Conservation (phyloP, 2,329 filamentous ascomycete species). For the Calonectria fujianensis region DNA sequence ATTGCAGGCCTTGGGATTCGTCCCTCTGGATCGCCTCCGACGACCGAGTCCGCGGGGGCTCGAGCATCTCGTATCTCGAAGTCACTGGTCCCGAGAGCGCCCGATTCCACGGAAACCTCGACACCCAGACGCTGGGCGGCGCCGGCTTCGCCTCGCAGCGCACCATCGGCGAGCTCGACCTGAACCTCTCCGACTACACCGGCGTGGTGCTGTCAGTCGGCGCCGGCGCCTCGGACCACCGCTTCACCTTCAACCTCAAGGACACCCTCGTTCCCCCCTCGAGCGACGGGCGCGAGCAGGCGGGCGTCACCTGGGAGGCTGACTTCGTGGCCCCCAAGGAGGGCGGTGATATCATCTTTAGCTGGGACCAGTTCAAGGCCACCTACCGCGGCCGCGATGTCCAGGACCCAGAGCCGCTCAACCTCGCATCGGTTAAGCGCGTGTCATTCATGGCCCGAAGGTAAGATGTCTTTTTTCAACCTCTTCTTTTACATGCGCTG, state of each 20-base stretch:
- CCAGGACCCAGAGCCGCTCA: slow-evolving; percentile 75
- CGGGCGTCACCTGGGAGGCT: slow-evolving; percentile 83
- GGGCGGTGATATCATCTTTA: slow-evolving; percentile 70
- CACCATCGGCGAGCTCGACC: slow-evolving; percentile 75
- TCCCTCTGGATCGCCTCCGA: slow-evolving; percentile 81
- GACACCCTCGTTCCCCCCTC: slow-evolving; percentile 75
- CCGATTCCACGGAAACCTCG: slow-evolving; percentile 81
- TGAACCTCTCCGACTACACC: slow-evolving; percentile 79
- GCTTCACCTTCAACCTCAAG: slow-evolving; percentile 85
- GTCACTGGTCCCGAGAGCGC: slow-evolving; percentile 63
- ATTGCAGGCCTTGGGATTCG: slow-evolving; percentile 73
- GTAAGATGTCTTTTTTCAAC: slow-evolving; percentile 64
- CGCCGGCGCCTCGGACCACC: slow-evolving; percentile 74
- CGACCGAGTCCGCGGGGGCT: slow-evolving; percentile 85
- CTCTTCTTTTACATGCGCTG: not conserved
- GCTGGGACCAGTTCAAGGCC: slow-evolving; percentile 79
- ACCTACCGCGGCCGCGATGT: slow-evolving; percentile 83
- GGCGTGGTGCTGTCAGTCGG: slow-evolving; percentile 75
- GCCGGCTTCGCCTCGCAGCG: slow-evolving; percentile 89
- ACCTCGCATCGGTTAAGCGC: slow-evolving; percentile 77
- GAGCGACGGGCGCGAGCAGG: slow-evolving; percentile 80
- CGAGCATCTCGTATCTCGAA: slow-evolving; percentile 73
- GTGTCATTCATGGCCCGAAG: slow-evolving; percentile 89
- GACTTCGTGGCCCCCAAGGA: slow-evolving; percentile 71
- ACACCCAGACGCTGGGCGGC: slow-evolving; percentile 84